Evolutionary conservation across 768 basidiomycete genomes (phyloP).

Genomic region (Tephrocybe sp.): DNA sequence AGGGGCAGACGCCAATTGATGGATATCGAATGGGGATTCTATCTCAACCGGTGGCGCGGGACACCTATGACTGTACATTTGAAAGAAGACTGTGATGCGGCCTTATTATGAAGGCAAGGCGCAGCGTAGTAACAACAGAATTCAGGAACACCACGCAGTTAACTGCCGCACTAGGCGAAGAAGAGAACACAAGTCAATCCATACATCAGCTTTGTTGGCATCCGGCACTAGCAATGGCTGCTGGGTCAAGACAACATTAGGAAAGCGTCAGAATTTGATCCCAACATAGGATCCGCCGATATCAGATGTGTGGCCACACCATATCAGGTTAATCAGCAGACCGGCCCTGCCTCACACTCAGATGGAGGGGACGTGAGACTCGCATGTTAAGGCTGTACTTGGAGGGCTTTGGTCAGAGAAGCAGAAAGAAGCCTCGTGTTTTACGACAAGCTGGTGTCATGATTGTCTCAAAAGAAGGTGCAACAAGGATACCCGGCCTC

Average conservation of each 20-base stretch:
- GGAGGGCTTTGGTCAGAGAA: conserved; percentile 7
- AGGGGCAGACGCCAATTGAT: conserved; percentile 18
- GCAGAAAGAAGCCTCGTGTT: conserved; percentile 13
- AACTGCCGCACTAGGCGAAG: conserved; percentile 12
- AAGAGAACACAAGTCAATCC: conserved; percentile 1
- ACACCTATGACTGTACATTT: conserved; percentile 26
- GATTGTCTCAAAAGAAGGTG: not conserved
- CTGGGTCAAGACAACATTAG: conserved; percentile 5
- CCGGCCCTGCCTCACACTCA: conserved; percentile 6
- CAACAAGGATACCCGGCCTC: not conserved
- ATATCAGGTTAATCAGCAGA: conserved; percentile 23
- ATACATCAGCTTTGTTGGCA: conserved; percentile 7
- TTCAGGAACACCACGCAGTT: conserved; percentile 33
- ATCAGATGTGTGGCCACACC: conserved; percentile 16
- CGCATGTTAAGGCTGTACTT: not conserved
- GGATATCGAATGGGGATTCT: conserved; percentile 21
- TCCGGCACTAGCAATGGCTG: conserved; percentile 11
- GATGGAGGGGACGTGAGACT: conserved; percentile 1
- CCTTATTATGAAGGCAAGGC: conserved; percentile 20
- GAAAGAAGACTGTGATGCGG: conserved; percentile 17
- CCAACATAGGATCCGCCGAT: conserved; percentile 7
- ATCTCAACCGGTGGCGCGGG: conserved; percentile 27
- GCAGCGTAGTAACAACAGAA: conserved; percentile 34
- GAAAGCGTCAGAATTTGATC: conserved; percentile 14
- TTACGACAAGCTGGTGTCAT: conserved; percentile 4